phyloP scores from a whole-genome alignment of 768 basidiomycete genomes.

The Phaeotremella skinneri region DNA sequence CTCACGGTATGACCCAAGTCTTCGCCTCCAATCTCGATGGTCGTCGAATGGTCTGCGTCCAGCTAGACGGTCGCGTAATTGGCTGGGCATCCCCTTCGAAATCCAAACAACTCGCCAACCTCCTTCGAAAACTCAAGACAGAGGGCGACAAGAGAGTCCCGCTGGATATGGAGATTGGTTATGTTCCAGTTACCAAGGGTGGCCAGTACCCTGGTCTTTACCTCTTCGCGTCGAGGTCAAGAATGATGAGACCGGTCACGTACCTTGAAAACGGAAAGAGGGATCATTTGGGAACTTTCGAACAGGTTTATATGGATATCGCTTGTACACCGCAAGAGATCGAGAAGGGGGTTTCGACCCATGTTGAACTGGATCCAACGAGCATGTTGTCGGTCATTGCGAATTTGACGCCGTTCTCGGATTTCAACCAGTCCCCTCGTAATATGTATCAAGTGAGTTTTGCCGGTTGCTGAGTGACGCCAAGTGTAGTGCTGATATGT shows the following conservation, averaged over 20 bases:
- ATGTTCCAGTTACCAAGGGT: conserved; percentile 80
- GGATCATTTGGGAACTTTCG: conserved; percentile 92
- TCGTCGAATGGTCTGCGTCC: conserved; percentile 75
- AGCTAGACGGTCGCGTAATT: conserved; percentile 91
- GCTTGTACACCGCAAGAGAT: conserved; percentile 87
- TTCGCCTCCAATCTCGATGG: conserved; percentile 80
- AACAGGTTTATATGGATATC: conserved; percentile 99
- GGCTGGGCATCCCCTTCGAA: conserved; percentile 82
- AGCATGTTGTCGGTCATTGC: conserved; percentile 95
- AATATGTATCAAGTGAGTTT: conserved; percentile 52
- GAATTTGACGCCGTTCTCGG: conserved; percentile 96
- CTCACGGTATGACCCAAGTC: conserved; percentile 91
- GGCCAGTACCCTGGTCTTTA: conserved; percentile 97
- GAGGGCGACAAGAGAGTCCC: conserved; percentile 77
- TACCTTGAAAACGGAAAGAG: conserved; percentile 78
- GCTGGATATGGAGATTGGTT: conserved; percentile 89
- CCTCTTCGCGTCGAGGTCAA: conserved; percentile 76
- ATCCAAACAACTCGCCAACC: conserved; percentile 75
- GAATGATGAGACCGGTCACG: conserved; percentile 98
- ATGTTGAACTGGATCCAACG: conserved; percentile 91
- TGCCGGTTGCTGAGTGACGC: not conserved
- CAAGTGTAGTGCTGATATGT: conserved; percentile 15
- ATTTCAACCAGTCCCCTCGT: conserved; percentile 87
- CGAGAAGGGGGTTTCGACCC: conserved; percentile 68
- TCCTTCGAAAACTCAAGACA: conserved; percentile 91